A percentile compares a stretch with the other conserved stretches of the same genome.
Evolutionary conservation across 106 monocot genomes (phyloP).

Genomic region (Gastrodia elata): DNA sequence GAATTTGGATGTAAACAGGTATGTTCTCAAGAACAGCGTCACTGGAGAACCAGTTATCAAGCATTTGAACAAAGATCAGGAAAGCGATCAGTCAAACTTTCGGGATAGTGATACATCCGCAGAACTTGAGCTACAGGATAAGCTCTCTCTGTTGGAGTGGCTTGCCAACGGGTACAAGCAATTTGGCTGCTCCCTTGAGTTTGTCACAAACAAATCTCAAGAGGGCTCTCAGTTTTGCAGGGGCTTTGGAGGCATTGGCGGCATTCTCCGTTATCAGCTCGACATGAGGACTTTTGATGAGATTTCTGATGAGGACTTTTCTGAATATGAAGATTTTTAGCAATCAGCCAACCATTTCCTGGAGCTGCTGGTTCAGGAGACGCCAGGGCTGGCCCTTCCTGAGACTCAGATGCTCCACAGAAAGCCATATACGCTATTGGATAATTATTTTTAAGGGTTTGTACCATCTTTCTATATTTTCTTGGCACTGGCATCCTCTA

Average conservation of each 20-base stretch:
- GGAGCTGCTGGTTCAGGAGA: constrained; percentile 20
- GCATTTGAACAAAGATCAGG: constrained; percentile 32
- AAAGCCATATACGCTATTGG: constrained; percentile 5
- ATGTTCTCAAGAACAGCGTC: constrained; percentile 23
- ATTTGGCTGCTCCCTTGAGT: constrained; percentile 23
- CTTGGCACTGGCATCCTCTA: not conserved
- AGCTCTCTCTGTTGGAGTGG: constrained; percentile 21
- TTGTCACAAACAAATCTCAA: constrained; percentile 28
- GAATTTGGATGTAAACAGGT: constrained; percentile 33
- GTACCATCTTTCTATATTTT: constrained; percentile 5
- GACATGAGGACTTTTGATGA: constrained; percentile 53
- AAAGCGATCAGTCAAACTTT: constrained; percentile 32
- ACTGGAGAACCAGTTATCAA: constrained; percentile 35
- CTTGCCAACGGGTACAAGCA: constrained; percentile 24
- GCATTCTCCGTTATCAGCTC: constrained; percentile 42
- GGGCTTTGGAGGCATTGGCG: constrained; percentile 25
- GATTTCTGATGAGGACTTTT: constrained; percentile 34
- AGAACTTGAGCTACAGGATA: constrained; percentile 26
- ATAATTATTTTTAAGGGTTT: constrained; percentile 10
- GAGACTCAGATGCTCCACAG: not conserved
- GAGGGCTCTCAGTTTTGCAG: constrained; percentile 28
- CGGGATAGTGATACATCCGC: constrained; percentile 23
- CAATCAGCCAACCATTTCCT: constrained; percentile 36
- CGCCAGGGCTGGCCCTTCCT: constrained; percentile 11
- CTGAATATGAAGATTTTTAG: too few relatives aligned